These are phyloP conservation scores for Aspergillus bridgeri DNA, from an alignment of 495 filamentous ascomycete species.

Conservation along the genomic window DNA sequence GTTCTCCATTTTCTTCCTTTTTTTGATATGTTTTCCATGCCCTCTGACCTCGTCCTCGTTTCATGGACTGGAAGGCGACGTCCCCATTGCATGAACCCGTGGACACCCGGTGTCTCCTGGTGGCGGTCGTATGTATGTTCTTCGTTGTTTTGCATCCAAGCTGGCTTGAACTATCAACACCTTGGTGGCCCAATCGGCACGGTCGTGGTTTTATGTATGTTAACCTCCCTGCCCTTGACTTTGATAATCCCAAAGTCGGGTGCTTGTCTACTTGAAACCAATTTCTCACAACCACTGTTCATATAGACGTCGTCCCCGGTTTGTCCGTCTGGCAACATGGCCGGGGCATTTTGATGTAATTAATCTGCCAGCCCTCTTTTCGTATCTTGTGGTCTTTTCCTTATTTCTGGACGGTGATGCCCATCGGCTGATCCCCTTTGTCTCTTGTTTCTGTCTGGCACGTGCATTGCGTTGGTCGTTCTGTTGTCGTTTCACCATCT, in stretches of 20 bases:
- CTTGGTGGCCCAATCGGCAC: conserved; percentile 60
- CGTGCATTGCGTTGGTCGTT: conserved; percentile 10
- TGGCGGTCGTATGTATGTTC: conserved; percentile 33
- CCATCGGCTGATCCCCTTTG: conserved; percentile 4
- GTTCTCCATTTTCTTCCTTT: conserved; percentile 6
- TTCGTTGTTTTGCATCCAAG: conserved; percentile 33
- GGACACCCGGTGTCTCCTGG: conserved; percentile 34
- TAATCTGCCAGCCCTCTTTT: conserved; percentile 31
- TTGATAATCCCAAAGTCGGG: conserved; percentile 40
- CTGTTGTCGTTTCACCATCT: not conserved
- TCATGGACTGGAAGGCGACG: not conserved
- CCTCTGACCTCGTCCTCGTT: not conserved
- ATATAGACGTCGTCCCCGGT: conserved; percentile 40
- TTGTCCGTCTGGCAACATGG: conserved; percentile 30
- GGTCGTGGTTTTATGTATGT: conserved; percentile 75
- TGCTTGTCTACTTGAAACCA: conserved; percentile 48
- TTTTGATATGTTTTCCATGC: not conserved
- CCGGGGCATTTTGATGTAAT: conserved; percentile 36
- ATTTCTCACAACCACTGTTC: conserved; percentile 51
- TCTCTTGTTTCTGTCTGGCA: conserved; percentile 12
- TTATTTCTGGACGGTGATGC: not conserved
- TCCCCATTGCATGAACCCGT: conserved; percentile 14
- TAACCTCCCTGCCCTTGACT: conserved; percentile 58
- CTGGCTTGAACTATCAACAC: conserved; percentile 36
- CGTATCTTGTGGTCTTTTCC: conserved; percentile 21